Evolutionary conservation across 306 rosid species (phyloP).

Genomic region (Trifolium dubium): DNA sequence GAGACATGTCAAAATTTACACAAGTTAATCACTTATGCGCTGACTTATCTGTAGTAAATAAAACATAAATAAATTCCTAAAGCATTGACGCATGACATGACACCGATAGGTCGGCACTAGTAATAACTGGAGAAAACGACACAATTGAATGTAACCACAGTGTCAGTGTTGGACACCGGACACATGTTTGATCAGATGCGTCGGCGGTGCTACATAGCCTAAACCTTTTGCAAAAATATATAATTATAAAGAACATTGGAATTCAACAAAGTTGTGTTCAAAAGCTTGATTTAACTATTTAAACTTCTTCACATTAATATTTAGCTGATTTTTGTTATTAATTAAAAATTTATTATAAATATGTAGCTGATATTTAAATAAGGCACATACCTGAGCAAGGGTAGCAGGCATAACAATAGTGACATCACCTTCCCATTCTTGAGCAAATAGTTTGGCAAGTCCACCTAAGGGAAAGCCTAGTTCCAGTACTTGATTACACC

Average conservation of each 20-base stretch:
- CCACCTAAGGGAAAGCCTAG: slow-evolving; percentile 96
- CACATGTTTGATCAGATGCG: neutral
- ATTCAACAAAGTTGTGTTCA: slow-evolving; percentile 1
- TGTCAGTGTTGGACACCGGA: neutral
- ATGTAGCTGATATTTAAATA: slow-evolving; percentile 1
- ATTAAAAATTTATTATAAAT: neutral
- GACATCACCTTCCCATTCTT: slow-evolving; percentile 99
- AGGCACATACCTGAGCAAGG: slow-evolving; percentile 79
- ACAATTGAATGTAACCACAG: neutral
- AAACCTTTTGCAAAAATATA: neutral
- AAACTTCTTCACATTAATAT: slow-evolving; percentile 11
- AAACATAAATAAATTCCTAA: slow-evolving; percentile 16
- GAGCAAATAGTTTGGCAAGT: slow-evolving; percentile 89
- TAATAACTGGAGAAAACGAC: neutral
- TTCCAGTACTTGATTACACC: slow-evolving; percentile 85
- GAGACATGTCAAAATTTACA: slow-evolving; percentile 13
- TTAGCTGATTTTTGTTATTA: neutral
- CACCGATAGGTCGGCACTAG: neutral
- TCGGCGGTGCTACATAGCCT: neutral
- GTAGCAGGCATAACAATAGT: slow-evolving; percentile 99
- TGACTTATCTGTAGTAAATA: slow-evolving; percentile 27
- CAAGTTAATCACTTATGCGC: slow-evolving; percentile 35
- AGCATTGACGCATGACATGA: neutral
- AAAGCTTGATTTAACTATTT: slow-evolving; percentile 26
- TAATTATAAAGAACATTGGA: slow-evolving; percentile 9